phyloP scores from a whole-genome alignment of 352 stramenopile genomes.

The Albugo laibachii region DNA sequence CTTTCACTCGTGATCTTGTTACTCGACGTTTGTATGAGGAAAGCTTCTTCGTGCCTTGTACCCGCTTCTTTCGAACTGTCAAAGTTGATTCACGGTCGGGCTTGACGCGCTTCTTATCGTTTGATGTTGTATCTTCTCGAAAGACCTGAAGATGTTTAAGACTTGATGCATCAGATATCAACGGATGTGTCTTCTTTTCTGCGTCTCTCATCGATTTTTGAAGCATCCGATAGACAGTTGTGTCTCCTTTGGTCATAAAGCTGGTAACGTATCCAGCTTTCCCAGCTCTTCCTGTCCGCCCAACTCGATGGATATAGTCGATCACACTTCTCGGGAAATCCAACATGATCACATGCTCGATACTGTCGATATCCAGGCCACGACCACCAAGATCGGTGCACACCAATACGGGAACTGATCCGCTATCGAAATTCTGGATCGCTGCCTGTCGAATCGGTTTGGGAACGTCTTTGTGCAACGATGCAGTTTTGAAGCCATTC shows the following conservation, averaged over 20 bases:
- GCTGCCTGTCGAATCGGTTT: conserved; percentile 24
- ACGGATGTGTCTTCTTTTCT: not conserved
- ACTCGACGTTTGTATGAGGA: too few relatives aligned
- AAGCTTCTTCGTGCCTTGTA: too few relatives aligned
- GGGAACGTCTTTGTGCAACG: conserved; percentile 65
- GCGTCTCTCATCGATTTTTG: not conserved
- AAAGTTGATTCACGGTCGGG: too few relatives aligned
- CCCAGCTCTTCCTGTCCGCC: conserved; percentile 38
- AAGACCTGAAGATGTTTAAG: not conserved
- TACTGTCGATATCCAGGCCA: conserved; percentile 78
- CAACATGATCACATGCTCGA: conserved; percentile 85
- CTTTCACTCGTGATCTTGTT: too few relatives aligned
- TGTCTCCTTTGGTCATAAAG: conserved; percentile 53
- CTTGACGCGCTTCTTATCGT: too few relatives aligned
- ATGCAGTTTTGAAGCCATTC: conserved; percentile 34
- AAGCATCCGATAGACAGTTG: not conserved
- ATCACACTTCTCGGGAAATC: conserved; percentile 86
- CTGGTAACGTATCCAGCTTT: conserved; percentile 43
- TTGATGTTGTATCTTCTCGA: too few relatives aligned
- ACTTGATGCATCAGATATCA: not conserved
- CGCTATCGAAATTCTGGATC: conserved; percentile 30
- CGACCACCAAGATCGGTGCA: conserved; percentile 87
- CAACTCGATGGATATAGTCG: conserved; percentile 85
- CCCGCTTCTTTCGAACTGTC: too few relatives aligned
- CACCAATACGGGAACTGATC: conserved; percentile 57